phyloP scores from a whole-genome alignment of 257 asterid genomes.

The Dorcoceras hygrometricum region DNA sequence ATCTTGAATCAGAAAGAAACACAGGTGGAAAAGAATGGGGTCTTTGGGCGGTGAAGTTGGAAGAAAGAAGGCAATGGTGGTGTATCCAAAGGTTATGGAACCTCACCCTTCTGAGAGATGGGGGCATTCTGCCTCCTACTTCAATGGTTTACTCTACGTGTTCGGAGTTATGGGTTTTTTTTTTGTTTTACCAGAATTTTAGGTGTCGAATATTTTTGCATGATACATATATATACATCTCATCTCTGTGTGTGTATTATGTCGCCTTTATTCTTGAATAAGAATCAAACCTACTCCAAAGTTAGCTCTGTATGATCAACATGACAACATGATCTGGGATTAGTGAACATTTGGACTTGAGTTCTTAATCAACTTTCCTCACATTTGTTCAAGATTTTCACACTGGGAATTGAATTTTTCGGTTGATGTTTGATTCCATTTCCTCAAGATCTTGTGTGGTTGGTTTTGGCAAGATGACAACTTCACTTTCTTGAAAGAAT shows the following conservation, averaged over 20 bases:
- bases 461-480: constrained; percentile 33
- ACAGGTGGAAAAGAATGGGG: constrained; percentile 35
- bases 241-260: too few relatives aligned
- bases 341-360: too few relatives aligned
- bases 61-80: constrained; percentile 71
- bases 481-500: constrained; percentile 40
- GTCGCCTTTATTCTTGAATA: neutral
- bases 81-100: constrained; percentile 66
- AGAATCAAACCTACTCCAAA: too few relatives aligned
- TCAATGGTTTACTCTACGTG: constrained; percentile 66
- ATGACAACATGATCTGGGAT: neutral
- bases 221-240: constrained; percentile 5
- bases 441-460: neutral
- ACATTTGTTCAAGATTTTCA: neutral
- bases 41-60: constrained; percentile 51
- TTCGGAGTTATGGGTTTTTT: constrained; percentile 55
- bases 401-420: neutral
- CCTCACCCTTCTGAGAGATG: constrained; percentile 89
- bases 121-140: constrained; percentile 94
- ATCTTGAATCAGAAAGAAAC: neutral
- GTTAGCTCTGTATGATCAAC: too few relatives aligned
- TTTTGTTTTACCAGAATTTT: neutral
- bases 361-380: too few relatives aligned
- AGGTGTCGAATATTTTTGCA: constrained; percentile 18
- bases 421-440: neutral